Base-by-base conservation (phyloP, 805 yeast species). In the Lipomyces oligophaga region DNA sequence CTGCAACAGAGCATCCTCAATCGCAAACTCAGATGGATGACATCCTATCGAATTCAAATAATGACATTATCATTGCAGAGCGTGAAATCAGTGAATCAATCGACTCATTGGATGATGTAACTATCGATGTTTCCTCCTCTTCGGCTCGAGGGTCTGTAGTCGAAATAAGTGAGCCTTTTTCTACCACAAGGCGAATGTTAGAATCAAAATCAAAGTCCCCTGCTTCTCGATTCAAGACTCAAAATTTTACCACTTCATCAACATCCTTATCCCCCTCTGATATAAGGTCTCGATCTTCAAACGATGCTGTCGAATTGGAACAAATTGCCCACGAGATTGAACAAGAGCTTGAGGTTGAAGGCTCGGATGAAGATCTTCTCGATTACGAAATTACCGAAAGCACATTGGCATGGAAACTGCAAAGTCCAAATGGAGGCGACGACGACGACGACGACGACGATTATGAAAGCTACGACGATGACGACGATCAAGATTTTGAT, bases 341-440 rank as follows among this genome's bases (percentile, higher is more conserved):
- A 6, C 38, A 89, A 85, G 20, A 83, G 79, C 65, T 67, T 80
- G 61, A 52, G 4, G 55, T 69, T 80, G 64, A 71, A 73, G 33
- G 88, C 85, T 18, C 83, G 79, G 66, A 68, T 80, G 60, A 49
- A 3, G 54, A 49, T 3, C 57, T 78, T 6, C 59, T 77, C 5
- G 56, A 52, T 15, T 19, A 48, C 15, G 56, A 49, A 28, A 27
- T 52, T 8, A 30, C 56, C 1, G 56, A 52, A 13, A 34, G 41
- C 3, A 16, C 27, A 15, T 40, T 52, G 20, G 16, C 48, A 4
- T 52, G 56, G 56, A n/a, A n/a, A n/a, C n/a, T n/a, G n/a, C n/a
- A n/a, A n/a, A n/a, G n/a, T n/a, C n/a, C n/a, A n/a, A 20, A 30
- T 5, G 64, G 78, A 1, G 80, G 82, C 0, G 77, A 73, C 41